phyloP scores from a whole-genome alignment of 495 filamentous ascomycete genomes.

The Glarea lozoyensis region DNA sequence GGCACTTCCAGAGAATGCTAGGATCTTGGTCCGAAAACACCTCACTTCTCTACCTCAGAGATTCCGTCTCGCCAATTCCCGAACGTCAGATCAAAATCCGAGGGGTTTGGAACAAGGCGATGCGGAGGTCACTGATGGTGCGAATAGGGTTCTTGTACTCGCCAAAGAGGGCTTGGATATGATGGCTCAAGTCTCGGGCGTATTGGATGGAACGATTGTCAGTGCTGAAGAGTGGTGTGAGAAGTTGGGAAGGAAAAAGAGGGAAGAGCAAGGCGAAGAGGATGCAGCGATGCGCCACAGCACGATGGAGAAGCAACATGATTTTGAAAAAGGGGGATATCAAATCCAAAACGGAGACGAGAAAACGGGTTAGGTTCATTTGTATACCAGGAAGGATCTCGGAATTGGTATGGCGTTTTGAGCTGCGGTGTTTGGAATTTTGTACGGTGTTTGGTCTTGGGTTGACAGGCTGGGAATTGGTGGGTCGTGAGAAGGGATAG shows the following conservation, averaged over 20 bases:
- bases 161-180: slow-evolving; percentile 85
- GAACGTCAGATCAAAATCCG: not conserved
- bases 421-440: too few species aligned
- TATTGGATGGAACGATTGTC: slow-evolving; percentile 74
- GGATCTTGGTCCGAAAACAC: slow-evolving; percentile 66
- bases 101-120: slow-evolving; percentile 30
- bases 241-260: slow-evolving; percentile 51
- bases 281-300: not conserved
- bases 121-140: slow-evolving; percentile 36
- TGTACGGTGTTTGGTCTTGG: too few species aligned
- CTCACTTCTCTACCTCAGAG: slow-evolving; percentile 69
- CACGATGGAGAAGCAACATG: slow-evolving; percentile 11
- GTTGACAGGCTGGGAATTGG: too few species aligned
- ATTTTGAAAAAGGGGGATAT: not conserved
- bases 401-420: too few species aligned
- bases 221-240: slow-evolving; percentile 86
- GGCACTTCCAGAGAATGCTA: slow-evolving; percentile 75
- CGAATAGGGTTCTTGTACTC: slow-evolving; percentile 66
- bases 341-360: too few species aligned
- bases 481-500: too few species aligned
- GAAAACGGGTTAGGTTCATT: too few species aligned
- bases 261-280: slow-evolving; percentile 14
- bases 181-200: slow-evolving; percentile 72
- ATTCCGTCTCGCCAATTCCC: slow-evolving; percentile 48
- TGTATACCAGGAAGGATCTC: too few species aligned